These are phyloP conservation scores for Arachnomyces sp. DNA, from an alignment of 2,329 filamentous ascomycete species.

Conservation along the genomic window DNA sequence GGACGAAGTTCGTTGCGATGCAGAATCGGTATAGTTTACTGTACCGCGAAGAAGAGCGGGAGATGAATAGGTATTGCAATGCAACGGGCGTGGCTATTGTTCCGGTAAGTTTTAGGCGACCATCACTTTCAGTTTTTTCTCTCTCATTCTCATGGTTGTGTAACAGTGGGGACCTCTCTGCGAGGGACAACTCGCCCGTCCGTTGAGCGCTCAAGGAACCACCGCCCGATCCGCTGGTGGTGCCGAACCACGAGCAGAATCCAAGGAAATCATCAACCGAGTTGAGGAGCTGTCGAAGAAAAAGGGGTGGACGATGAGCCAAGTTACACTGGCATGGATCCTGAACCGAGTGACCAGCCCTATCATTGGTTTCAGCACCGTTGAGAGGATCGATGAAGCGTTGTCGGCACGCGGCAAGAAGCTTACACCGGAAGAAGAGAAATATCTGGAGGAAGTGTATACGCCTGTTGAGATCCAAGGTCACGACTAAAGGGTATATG, in stretches of 20 bases:
- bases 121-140: too few species aligned
- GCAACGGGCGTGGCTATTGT: constrained; percentile 15
- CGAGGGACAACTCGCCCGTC: constrained; percentile 6
- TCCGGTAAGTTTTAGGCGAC: constrained; percentile 7
- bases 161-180: background rate
- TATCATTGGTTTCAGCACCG: constrained; percentile 46
- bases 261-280: constrained; percentile 35
- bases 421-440: constrained; percentile 42
- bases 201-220: constrained; percentile 12
- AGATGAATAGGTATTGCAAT: constrained; percentile 17
- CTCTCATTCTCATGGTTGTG: background rate
- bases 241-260: too few species aligned
- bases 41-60: constrained; percentile 20
- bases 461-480: too few species aligned
- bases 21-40: constrained; percentile 29
- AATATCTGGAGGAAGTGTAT: constrained; percentile 46
- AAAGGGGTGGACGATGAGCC: constrained; percentile 30
- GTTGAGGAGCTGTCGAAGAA: constrained; percentile 42
- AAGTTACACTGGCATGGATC: constrained; percentile 34
- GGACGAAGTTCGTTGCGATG: constrained; percentile 55
- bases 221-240: constrained; percentile 17
- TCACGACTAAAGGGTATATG: too few species aligned
- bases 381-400: constrained; percentile 44
- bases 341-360: constrained; percentile 40
- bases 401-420: constrained; percentile 36